Conservation (phyloP, 2,329 filamentous ascomycete genomes). For the Cordyceps cicadae region DNA sequence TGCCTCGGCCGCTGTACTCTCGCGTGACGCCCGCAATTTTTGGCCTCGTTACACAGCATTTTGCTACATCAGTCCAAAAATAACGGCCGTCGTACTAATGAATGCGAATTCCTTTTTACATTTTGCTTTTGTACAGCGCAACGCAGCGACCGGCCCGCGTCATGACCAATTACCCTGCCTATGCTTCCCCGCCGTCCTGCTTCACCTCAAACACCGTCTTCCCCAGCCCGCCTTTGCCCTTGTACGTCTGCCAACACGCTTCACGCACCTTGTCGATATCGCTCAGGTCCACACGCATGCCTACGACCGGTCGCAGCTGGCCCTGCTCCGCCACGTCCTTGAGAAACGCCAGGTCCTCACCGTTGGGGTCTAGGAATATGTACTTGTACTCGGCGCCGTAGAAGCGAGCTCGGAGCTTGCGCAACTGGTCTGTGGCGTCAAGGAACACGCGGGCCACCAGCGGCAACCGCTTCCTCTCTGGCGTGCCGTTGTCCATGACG, state of each 20-base stretch:
- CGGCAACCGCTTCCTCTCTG: constrained; percentile 20
- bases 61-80: background rate
- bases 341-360: constrained; percentile 19
- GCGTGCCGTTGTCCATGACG: constrained; percentile 18
- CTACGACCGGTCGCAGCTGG: constrained; percentile 17
- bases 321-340: constrained; percentile 13
- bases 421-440: constrained; percentile 24
- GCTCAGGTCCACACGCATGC: constrained; percentile 19
- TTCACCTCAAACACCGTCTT: constrained; percentile 26
- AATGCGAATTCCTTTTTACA: background rate
- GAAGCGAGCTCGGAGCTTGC: constrained; percentile 23
- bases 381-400: constrained; percentile 30
- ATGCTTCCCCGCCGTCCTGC: background rate
- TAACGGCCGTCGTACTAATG: background rate
- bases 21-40: background rate
- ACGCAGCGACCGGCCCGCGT: background rate
- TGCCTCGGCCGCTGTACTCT: background rate
- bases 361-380: constrained; percentile 26
- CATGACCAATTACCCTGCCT: background rate
- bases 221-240: constrained; percentile 31
- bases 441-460: constrained; percentile 18
- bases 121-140: background rate
- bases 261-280: constrained; percentile 29
- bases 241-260: constrained; percentile 28
- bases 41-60: background rate